Evolutionary conservation across 2,329 filamentous ascomycete genomes (phyloP), one percentile per base, ranked within the genome.

Genomic region (Xylaria hypoxylon): DNA sequence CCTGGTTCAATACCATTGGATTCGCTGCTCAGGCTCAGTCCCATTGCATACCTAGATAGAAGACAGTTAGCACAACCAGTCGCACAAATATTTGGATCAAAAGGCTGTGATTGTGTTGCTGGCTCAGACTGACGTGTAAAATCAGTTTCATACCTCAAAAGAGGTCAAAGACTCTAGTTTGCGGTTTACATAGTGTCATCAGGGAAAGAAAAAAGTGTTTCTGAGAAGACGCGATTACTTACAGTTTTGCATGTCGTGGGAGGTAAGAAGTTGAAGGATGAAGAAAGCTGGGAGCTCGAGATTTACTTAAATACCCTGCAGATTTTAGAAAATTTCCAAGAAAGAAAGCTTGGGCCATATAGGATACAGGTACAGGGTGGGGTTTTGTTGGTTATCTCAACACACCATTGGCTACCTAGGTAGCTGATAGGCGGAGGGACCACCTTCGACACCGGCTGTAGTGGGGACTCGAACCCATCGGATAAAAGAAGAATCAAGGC

Each of bases 51-150:
- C 52, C 68, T 70, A 35, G 3, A n/a, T 24, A 48, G 50, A 50
- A 53, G 71, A 64, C 40, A 64, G 59, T 76, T 72, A 77, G 72
- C 68, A 73, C 13, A 68, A 68, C 56, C 60, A 65, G 19, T 44
- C 48, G 26, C 45, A 51, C 51, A 24, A 40, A 51, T 61, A 26
- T 24, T 48, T 13, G 11, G 19, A 56, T 33, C 19, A 31, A 50
- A 33, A 38, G 24, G 57, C 50, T 62, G 50, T 4, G 50, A 63
- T 35, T 1, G 24, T 52, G 28, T 62, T 75, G 70, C 71, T 78
- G 78, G 80, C 85, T 96, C 92, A 96, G 92, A 93, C 92, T 96
- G 92, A 96, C 92, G 92, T 95, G 90, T 88, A 90, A 92, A 89
- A 88, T 85, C 88, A 80, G 90, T 95, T 94, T 94, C 92, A 95